Base-by-base conservation (phyloP, 2,329 filamentous ascomycete genomes). In the Hypoxylon sp. region DNA sequence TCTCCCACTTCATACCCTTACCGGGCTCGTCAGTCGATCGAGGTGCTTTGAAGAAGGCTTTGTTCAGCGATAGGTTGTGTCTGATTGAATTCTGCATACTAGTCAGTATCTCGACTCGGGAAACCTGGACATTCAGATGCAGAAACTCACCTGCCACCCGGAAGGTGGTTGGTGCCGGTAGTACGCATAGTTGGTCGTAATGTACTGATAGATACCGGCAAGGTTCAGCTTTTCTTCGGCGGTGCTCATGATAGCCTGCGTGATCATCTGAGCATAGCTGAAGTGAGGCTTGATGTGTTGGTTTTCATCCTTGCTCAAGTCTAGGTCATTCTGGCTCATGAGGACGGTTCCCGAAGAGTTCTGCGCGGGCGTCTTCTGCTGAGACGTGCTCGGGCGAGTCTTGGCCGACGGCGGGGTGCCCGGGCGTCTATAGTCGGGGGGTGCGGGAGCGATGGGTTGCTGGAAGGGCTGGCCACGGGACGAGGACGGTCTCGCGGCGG, bases 1-100 rank as follows among this genome's bases (percentile, higher is more conserved):
- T 93, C 75, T 94, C 91, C 95, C 95, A 99, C 73, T 98, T 98
- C 92, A 97, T 98, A 23, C 95, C 95, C 74, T 99, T 99, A 10
- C 95, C 95, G 18, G 95, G 95, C 73, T 99, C 95, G 67, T 98
- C 92, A 0, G 92, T 97, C 13, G 91, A 88, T 42, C 95, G 88
- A 2, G 95, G 90, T 7, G 97, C 90, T 74, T 99, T 99, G 67
- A 92, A 88, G 70, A 99, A 99, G 0, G 89, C 87, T 73, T 97
- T 97, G 74, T 96, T 98, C 37, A 99, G 78, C 1, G 95, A 98
- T 11, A 99, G 77, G 68, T 99, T 99, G 73, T 99, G 95, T 10
- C 95, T 88, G 65, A 99, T 99, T 0, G 92, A 97, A 73, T 99
- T 99, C 86, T 92, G 69, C 5, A 35, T 38, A 8, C 15, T 18